Evolutionary conservation across 441 rosid species (phyloP), one percentile per base, ranked within the genome.

Genomic region (Flueggea neowawraea): DNA sequence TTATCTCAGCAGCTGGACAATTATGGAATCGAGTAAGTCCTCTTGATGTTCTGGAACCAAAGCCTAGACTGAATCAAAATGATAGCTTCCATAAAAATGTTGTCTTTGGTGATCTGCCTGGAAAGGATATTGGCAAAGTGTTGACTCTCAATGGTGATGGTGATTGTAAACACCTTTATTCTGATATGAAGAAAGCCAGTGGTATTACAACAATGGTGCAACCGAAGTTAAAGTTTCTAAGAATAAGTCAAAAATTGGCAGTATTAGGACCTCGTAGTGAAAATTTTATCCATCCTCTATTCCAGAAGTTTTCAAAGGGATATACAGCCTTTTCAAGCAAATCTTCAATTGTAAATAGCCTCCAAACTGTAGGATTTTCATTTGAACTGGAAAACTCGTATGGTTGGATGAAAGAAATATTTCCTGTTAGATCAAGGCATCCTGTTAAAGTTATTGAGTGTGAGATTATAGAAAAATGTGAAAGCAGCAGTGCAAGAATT

Each of bases 1-100:
- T 85, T 12, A 67, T 85, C 52, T 74, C 91, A 4, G 79, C 89
- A 2, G 70, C 76, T 49, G 82, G 84, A 55, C 80, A 80, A 63
- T 54, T 85, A 67, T 85, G 90, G 88, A 68, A 80, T 72, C 64
- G 36, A 47, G 76, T 83, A 14, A 77, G 65, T 65, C 69, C 65
- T 63, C 71, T 68, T 33, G 54, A 78, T 63, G 49, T 65, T 70
- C 63, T 69, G 50, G 71, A 67, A n/a, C 60, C 76, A n/a, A 72
- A 75, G 58, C 64, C 41, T 51, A 72, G 73, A 47, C 28, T 52
- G 51, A 65, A 67, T 57, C 61, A 15, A 16, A 74, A 31, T 63
- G 31, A 6, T 48, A 12, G 5, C 6, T 65, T 51, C 54, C 55
- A 16, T 62, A 48, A 60, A 66, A 73, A 66, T 68, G 70, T 73